Percentiles rank a stretch among this genome's conserved stretches.
Evolutionary conservation across 306 rosid genomes (phyloP).

Genomic region (Pyrus betulifolia): DNA sequence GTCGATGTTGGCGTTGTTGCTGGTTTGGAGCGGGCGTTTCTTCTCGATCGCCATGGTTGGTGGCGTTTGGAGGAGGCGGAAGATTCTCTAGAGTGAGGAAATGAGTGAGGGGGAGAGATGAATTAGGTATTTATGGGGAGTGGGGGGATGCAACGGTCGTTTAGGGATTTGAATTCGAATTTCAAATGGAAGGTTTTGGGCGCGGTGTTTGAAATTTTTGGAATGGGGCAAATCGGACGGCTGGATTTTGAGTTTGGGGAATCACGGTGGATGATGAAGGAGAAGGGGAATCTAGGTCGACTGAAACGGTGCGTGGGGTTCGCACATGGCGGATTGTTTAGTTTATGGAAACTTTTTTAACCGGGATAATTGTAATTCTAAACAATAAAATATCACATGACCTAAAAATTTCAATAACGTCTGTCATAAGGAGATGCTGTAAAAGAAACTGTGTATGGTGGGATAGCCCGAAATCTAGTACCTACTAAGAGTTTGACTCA

Average conservation of each 20-base stretch:
- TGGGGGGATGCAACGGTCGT: constrained; percentile 30
- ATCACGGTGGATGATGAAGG: neutral
- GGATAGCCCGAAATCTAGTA: no score
- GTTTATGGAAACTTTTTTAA: no score
- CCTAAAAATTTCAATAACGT: no score
- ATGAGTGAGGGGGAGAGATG: neutral
- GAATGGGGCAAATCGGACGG: constrained; percentile 1
- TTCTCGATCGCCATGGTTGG: constrained; percentile 46
- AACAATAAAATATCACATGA: no score
- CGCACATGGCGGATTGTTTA: no score
- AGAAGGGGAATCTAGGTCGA: neutral
- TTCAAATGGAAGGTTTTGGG: constrained; percentile 12
- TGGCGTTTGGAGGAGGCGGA: neutral
- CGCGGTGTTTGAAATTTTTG: neutral
- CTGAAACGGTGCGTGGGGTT: neutral
- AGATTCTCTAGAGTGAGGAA: constrained; percentile 1
- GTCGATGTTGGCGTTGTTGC: constrained; percentile 49
- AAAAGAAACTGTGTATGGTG: no score
- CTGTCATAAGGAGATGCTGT: no score
- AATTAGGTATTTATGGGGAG: neutral
- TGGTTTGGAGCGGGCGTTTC: constrained; percentile 62
- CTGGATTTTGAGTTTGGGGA: neutral
- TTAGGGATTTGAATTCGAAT: constrained; percentile 23
- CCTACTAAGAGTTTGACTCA: no score
- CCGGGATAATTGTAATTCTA: no score